A percentile compares a stretch with the other conserved stretches of the same genome.
These are phyloP conservation scores for Pterulicium gracile DNA, from an alignment of 1,284 basidiomycete species.

Conservation along the genomic window DNA sequence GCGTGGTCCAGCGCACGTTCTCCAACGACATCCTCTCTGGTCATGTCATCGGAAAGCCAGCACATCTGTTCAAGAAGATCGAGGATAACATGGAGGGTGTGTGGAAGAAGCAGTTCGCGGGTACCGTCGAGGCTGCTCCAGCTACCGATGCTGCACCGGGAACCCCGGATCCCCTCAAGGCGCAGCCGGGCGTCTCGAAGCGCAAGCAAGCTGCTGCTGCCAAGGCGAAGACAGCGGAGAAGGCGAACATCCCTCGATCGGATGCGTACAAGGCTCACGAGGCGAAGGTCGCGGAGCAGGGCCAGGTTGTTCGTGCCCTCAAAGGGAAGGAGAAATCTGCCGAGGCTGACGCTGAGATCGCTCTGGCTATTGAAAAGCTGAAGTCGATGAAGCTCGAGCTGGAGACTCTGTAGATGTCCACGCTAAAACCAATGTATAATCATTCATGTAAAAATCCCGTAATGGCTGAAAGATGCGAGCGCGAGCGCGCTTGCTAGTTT, in stretches of 20 bases:
- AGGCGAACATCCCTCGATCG: constrained; percentile 40
- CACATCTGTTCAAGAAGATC: constrained; percentile 90
- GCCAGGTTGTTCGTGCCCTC: constrained; percentile 53
- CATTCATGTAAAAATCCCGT: no score
- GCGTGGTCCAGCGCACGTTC: constrained; percentile 59
- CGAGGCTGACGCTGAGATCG: constrained; percentile 64
- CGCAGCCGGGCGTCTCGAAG: constrained; percentile 9
- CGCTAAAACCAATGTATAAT: no score
- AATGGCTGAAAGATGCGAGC: no score
- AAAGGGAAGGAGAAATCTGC: constrained; percentile 49
- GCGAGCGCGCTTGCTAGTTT: no score
- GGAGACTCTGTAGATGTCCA: constrained; percentile 15
- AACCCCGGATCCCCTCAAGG: neutral
- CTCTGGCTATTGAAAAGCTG: constrained; percentile 38
- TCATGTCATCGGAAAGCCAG: constrained; percentile 79
- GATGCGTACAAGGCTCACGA: constrained; percentile 55
- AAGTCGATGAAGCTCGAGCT: constrained; percentile 40
- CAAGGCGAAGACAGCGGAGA: constrained; percentile 30
- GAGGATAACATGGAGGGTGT: constrained; percentile 83
- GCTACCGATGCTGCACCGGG: constrained; percentile 17
- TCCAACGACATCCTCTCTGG: constrained; percentile 80
- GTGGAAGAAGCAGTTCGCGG: constrained; percentile 80
- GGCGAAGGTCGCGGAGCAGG: constrained; percentile 66
- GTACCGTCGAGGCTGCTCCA: constrained; percentile 29
- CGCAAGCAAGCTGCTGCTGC: constrained; percentile 30